These are phyloP conservation scores for Pelargonium myrrhifolium DNA, from an alignment of 441 rosid species.

Conservation along the genomic window DNA sequence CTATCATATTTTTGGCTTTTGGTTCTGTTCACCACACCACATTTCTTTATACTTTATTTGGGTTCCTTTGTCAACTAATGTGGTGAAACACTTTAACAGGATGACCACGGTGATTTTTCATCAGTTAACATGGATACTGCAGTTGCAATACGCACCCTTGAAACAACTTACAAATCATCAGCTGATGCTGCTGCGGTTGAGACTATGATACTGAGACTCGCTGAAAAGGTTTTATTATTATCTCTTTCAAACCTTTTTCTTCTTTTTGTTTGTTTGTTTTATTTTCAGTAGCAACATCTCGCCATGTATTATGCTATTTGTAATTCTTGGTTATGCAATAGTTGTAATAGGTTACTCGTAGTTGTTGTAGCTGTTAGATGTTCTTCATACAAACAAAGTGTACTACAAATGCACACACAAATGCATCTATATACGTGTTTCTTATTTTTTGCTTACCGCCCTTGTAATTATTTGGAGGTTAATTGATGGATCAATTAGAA, in stretches of 20 bases:
- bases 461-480: background rate
- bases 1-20: background rate
- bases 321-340: background rate
- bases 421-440: too few species aligned
- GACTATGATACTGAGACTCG: conserved; percentile 66
- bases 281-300: conserved; percentile 12
- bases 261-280: background rate
- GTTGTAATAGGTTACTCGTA: background rate
- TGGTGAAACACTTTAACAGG: conserved; percentile 37
- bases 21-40: background rate
- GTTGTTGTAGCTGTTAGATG: too few species aligned
- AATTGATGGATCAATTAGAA: background rate
- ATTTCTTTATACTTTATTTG: conserved; percentile 2
- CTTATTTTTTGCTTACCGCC: background rate
- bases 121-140: conserved; percentile 99
- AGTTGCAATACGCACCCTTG: conserved; percentile 92
- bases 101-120: conserved; percentile 93
- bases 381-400: too few species aligned
- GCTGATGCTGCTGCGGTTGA: conserved; percentile 89
- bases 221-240: conserved; percentile 54
- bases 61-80: conserved; percentile 6
- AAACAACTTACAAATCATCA: conserved; percentile 87
- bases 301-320: conserved; percentile 14
- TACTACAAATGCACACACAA: background rate
- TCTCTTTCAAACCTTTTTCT: background rate